Evolutionary conservation across 148 eudicot species (phyloP), one percentile per base, ranked within the genome.

Genomic region (Simmondsia chinensis): DNA sequence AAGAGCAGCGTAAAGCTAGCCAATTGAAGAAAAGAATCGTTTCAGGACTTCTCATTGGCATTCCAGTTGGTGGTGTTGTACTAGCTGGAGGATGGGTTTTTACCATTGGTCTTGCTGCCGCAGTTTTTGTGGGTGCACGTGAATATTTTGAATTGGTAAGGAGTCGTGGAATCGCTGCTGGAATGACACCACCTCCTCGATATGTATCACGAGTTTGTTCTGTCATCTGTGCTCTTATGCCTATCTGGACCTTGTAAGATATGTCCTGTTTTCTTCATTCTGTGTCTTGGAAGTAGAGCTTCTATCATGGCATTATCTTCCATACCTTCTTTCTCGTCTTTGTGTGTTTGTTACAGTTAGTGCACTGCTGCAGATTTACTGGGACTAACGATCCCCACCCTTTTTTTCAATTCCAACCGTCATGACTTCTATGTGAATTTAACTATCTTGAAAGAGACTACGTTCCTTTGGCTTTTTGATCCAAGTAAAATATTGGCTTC

Each of bases 121-220:
- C 68, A 14, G 79, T 56, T 61, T 84, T 73, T 61, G 59, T 64
- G 52, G 85, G 72, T 46, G 66, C 97, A 36, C 75, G 88, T 52
- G 97, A 89, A 57, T 89, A 81, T 61, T 89, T 89, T 70, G 95
- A 74, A 64, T 71, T 89, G 51, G 95, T 89, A 43, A 74, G 97
- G 46, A 89, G 97, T 50, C 79, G 75, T 42, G 95, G 97, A 17
- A 78, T 89, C 41, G 68, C 97, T 34, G 60, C 69, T 29, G 95
- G 97, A 56, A 89, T 89, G 97, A 82, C 93, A 9, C 97, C 95
- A 6, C 97, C 97, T 38, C 97, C 97, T 54, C 80, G 80, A 66
- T 85, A 71, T 63, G 78, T 85, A 20, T 84, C 97, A 16, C 74
- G 88, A 74, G 85, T 80, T 60, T 89, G 87, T 60, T 84, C 95